Percentiles rank a stretch among this genome's conserved stretches.
Evolutionary conservation across 495 filamentous ascomycete genomes (phyloP).

Genomic region (Beverwykella pulmonaria): DNA sequence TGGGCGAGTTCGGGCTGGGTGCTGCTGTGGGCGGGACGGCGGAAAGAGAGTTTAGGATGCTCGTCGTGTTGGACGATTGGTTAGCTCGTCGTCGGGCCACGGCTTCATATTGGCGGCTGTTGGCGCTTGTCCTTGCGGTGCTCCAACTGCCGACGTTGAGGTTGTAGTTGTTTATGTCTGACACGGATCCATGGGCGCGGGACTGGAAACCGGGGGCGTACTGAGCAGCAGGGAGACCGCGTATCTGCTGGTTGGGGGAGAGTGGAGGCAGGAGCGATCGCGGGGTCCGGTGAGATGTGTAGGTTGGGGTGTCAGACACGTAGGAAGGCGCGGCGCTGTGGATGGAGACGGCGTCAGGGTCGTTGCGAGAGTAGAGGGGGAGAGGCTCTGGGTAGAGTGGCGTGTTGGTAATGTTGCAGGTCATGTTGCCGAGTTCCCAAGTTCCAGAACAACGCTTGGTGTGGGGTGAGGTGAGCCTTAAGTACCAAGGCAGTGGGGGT

Average conservation of each 20-base stretch:
- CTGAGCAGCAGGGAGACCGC: slow-evolving; percentile 32
- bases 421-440: slow-evolving; percentile 26
- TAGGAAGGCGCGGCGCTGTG: slow-evolving; percentile 44
- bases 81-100: slow-evolving; percentile 40
- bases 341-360: slow-evolving; percentile 38
- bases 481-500: background rate
- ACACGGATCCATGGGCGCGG: slow-evolving; percentile 28
- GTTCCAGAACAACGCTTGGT: background rate
- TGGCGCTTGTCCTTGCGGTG: slow-evolving; percentile 31
- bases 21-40: slow-evolving; percentile 22
- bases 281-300: slow-evolving; percentile 32
- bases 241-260: slow-evolving; percentile 12
- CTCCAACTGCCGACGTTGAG: slow-evolving; percentile 39
- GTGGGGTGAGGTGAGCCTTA: background rate
- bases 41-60: slow-evolving; percentile 29
- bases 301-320: slow-evolving; percentile 44
- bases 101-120: slow-evolving; percentile 36
- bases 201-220: slow-evolving; percentile 40
- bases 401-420: slow-evolving; percentile 38
- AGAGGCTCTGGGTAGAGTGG: slow-evolving; percentile 38
- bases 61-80: slow-evolving; percentile 28
- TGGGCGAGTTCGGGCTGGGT: slow-evolving; percentile 7
- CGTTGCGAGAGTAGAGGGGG: slow-evolving; percentile 41
- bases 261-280: slow-evolving; percentile 23
- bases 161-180: slow-evolving; percentile 29